Percentiles rank a stretch among this genome's conserved stretches.
These are phyloP conservation scores for Mucor sp. DNA, from an alignment of 371 early-diverging fungal species.

Conservation along the genomic window DNA sequence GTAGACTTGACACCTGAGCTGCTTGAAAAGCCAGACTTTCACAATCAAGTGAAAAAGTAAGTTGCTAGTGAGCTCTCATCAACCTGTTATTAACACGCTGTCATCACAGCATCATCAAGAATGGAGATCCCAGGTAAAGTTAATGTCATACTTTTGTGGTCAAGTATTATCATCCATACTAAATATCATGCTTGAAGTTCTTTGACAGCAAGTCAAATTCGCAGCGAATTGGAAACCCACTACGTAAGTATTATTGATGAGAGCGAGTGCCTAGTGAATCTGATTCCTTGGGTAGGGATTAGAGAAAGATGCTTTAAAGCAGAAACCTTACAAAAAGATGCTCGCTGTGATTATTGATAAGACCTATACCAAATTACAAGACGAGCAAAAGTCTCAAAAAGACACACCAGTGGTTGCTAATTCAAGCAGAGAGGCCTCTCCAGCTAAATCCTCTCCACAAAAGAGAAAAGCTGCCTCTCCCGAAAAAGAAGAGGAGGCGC, in stretches of 20 bases:
- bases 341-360: constrained; percentile 29
- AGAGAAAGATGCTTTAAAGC: constrained; percentile 23
- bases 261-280: not conserved
- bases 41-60: constrained; percentile 9
- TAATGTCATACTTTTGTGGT: not conserved
- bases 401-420: not conserved
- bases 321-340: constrained; percentile 28
- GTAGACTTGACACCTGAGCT: not conserved
- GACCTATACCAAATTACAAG: constrained; percentile 5
- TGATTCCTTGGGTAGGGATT: constrained; percentile 13
- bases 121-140: constrained; percentile 10
- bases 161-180: not conserved
- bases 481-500: not conserved
- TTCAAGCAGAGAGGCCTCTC: not conserved
- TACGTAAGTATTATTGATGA: constrained; percentile 4
- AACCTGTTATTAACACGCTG: not conserved
- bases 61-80: not conserved
- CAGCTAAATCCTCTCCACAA: not conserved
- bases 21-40: constrained; percentile 1
- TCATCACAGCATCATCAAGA: constrained; percentile 9
- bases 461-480: not conserved
- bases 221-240: constrained; percentile 8
- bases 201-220: constrained; percentile 12
- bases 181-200: not conserved
- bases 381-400: not conserved